These are phyloP conservation scores for Leishmania braziliensis DNA, from an alignment of 208 protist genomes.

Conservation along the genomic window DNA sequence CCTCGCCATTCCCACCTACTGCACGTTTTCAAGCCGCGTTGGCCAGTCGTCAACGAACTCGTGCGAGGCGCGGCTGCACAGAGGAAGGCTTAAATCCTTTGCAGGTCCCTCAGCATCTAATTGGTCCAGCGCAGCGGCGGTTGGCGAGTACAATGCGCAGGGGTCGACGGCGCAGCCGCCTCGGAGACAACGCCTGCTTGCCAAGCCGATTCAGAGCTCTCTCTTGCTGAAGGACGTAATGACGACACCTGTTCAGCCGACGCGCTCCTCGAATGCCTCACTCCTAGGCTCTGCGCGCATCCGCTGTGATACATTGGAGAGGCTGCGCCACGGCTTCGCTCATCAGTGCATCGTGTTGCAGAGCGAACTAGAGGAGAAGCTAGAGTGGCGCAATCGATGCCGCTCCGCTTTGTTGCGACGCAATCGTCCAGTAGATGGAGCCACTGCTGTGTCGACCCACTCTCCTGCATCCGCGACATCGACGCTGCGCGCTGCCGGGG, in stretches of 20 bases:
- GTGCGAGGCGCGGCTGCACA: constrained; percentile 19
- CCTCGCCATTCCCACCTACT: constrained; percentile 5
- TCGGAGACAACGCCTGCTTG: constrained; percentile 13
- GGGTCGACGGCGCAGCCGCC: not conserved
- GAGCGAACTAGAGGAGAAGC: constrained; percentile 50
- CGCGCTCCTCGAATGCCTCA: not conserved
- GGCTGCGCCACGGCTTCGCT: constrained; percentile 58
- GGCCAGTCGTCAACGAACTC: not conserved
- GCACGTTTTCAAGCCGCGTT: not conserved
- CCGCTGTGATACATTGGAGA: constrained; percentile 27
- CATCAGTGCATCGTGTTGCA: constrained; percentile 55
- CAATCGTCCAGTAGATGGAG: not conserved
- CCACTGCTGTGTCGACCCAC: not conserved
- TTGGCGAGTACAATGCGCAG: too few species aligned
- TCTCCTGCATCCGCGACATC: not conserved
- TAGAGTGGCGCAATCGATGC: constrained; percentile 57
- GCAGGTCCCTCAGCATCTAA: not conserved
- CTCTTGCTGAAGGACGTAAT: constrained; percentile 33
- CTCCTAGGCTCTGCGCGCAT: constrained; percentile 5
- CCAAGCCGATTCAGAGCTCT: constrained; percentile 58
- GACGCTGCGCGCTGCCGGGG: not conserved
- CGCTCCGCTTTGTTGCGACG: constrained; percentile 40
- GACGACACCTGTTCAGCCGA: not conserved
- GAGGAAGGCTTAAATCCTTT: constrained; percentile 13
- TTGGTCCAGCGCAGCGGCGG: not conserved